These are phyloP conservation scores for Quercus rubra DNA, from an alignment of 306 rosid species.

Conservation along the genomic window DNA sequence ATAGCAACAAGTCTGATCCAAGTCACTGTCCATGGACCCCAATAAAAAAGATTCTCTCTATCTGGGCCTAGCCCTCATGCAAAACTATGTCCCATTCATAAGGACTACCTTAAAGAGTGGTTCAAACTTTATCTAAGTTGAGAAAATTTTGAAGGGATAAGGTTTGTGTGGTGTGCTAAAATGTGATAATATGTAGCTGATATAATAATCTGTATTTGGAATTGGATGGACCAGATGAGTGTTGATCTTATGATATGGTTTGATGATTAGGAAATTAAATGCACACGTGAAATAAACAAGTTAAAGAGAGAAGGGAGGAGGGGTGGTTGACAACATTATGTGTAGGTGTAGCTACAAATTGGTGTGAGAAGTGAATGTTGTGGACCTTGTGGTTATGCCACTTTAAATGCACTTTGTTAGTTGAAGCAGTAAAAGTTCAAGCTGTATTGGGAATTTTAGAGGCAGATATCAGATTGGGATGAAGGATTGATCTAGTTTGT, in stretches of 20 bases:
- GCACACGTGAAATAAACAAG: not conserved
- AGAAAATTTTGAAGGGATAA: slow-evolving; percentile 21
- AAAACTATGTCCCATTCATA: not conserved
- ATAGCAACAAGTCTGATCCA: slow-evolving; percentile 23
- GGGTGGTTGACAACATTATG: not conserved
- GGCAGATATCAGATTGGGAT: too few species aligned
- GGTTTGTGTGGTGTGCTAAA: slow-evolving; percentile 28
- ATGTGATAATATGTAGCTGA: not conserved
- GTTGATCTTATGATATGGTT: not conserved
- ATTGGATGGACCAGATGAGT: not conserved
- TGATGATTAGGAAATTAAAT: not conserved
- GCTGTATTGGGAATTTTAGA: not conserved
- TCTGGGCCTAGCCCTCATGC: slow-evolving; percentile 31
- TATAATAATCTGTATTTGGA: not conserved
- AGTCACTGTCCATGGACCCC: slow-evolving; percentile 13
- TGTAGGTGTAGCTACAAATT: not conserved
- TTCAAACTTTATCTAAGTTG: not conserved
- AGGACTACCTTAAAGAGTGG: not conserved
- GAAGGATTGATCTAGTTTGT: too few species aligned
- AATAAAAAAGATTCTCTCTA: not conserved
- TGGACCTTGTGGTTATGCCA: slow-evolving; percentile 9
- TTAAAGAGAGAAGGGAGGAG: not conserved
- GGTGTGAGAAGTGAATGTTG: slow-evolving; percentile 8
- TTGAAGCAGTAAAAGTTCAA: not conserved
- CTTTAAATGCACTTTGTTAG: not conserved